phyloP scores from a whole-genome alignment of 495 filamentous ascomycete genomes.

The Lasiosphaeria hispida region DNA sequence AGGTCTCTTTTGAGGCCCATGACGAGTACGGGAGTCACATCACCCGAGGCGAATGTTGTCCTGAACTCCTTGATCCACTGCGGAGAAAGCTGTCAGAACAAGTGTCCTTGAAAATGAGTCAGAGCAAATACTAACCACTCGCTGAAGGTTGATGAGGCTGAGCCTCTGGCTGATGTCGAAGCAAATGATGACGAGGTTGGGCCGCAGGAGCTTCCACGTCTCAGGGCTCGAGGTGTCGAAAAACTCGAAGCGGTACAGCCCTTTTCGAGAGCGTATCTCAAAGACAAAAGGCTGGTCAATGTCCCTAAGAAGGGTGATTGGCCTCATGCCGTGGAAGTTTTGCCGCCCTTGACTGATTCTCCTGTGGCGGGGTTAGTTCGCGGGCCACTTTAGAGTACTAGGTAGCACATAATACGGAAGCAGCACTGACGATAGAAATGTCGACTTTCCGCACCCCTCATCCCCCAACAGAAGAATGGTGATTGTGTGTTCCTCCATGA shows the following conservation, averaged over 20 bases:
- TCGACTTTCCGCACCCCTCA: slow-evolving; percentile 77
- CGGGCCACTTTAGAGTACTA: not conserved
- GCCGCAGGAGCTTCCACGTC: slow-evolving; percentile 69
- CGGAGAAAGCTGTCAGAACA: slow-evolving; percentile 17
- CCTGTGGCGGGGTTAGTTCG: slow-evolving; percentile 29
- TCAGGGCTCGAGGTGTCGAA: slow-evolving; percentile 76
- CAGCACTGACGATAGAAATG: slow-evolving; percentile 74
- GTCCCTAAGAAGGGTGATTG: slow-evolving; percentile 64
- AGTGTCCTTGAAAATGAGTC: slow-evolving; percentile 7
- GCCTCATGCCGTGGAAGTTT: slow-evolving; percentile 31
- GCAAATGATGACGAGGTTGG: slow-evolving; percentile 74
- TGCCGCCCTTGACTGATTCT: slow-evolving; percentile 47
- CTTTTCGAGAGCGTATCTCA: slow-evolving; percentile 59
- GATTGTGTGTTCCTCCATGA: slow-evolving; percentile 51
- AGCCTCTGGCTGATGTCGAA: slow-evolving; percentile 72
- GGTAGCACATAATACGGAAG: slow-evolving; percentile 20
- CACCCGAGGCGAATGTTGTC: slow-evolving; percentile 57
- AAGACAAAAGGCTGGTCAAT: slow-evolving; percentile 81
- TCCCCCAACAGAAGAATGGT: slow-evolving; percentile 80
- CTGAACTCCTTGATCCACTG: slow-evolving; percentile 71
- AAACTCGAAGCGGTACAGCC: slow-evolving; percentile 69
- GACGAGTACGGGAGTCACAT: slow-evolving; percentile 67
- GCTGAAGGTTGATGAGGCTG: slow-evolving; percentile 61
- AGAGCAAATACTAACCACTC: slow-evolving; percentile 43
- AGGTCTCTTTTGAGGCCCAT: slow-evolving; percentile 82